Conservation (phyloP, 2,329 filamentous ascomycete species). For the Fusarium ambrosium region DNA sequence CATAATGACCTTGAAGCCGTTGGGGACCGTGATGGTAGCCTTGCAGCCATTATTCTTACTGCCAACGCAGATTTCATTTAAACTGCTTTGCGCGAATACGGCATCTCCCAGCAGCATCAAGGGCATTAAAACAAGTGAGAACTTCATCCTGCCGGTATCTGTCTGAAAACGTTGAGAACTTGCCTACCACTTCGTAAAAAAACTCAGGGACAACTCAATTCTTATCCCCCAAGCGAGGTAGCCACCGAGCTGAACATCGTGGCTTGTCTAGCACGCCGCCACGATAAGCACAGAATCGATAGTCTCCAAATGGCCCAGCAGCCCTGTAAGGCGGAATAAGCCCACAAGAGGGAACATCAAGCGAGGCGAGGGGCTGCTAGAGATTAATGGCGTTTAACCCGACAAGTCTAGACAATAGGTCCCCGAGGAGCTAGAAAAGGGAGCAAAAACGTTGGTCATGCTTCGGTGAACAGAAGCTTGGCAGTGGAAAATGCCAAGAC, state of each 20-base stretch:
- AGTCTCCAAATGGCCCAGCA: neutral
- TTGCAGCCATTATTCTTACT: neutral
- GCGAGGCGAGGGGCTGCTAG: neutral
- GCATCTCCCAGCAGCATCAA: neutral
- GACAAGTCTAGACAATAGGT: neutral
- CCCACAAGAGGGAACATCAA: neutral
- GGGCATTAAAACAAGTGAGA: neutral
- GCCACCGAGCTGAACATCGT: neutral
- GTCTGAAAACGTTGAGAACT: neutral
- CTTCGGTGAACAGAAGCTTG: neutral
- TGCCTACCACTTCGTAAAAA: neutral
- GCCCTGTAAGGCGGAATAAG: neutral
- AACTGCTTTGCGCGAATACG: neutral
- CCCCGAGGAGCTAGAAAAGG: neutral
- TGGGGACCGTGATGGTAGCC: neutral
- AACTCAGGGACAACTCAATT: neutral
- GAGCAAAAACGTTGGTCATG: neutral
- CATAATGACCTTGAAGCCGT: neutral
- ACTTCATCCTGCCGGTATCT: neutral
- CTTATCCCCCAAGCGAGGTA: conserved; percentile 1
- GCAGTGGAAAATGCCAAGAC: neutral
- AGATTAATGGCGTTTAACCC: conserved; percentile 1
- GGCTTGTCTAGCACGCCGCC: neutral
- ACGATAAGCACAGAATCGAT: neutral
- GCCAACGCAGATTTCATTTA: neutral